These are phyloP conservation scores for Crepidotus variabilis DNA, from an alignment of 768 basidiomycete genomes.

Conservation along the genomic window DNA sequence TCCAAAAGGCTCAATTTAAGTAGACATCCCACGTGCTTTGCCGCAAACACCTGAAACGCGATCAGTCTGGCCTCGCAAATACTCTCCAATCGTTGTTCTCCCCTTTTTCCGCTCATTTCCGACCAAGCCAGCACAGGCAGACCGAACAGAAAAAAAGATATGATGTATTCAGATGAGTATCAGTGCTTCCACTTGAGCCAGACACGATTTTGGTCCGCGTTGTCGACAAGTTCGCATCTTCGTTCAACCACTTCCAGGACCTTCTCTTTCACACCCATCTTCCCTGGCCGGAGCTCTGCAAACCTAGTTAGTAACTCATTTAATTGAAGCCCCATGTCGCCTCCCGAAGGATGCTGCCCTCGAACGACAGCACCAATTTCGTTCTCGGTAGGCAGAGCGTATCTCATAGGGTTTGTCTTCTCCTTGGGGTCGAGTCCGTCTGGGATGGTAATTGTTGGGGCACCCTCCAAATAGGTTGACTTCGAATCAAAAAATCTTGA, in stretches of 20 bases:
- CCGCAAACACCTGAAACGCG: neutral
- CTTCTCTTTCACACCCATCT: slow-evolving; percentile 70
- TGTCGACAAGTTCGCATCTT: slow-evolving; percentile 57
- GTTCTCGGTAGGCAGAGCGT: slow-evolving; percentile 73
- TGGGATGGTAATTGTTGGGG: slow-evolving; percentile 42
- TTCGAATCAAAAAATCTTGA: slow-evolving; percentile 62
- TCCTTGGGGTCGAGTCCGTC: slow-evolving; percentile 24
- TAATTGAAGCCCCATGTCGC: slow-evolving; percentile 54
- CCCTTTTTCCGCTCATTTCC: neutral
- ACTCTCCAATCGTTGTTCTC: neutral
- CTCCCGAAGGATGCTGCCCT: slow-evolving; percentile 60
- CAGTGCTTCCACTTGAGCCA: slow-evolving; percentile 60
- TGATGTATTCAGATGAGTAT: slow-evolving; percentile 10
- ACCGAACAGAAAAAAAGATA: neutral
- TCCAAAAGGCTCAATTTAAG: neutral
- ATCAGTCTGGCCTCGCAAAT: neutral
- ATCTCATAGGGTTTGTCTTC: slow-evolving; percentile 30
- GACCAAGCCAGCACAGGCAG: neutral
- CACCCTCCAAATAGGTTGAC: slow-evolving; percentile 43
- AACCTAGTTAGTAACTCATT: slow-evolving; percentile 63
- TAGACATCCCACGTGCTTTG: neutral
- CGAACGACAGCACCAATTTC: slow-evolving; percentile 66
- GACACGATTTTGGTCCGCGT: slow-evolving; percentile 53
- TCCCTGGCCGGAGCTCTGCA: slow-evolving; percentile 41
- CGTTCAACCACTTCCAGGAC: slow-evolving; percentile 72